Base-by-base conservation (phyloP, 345 rosid species). In the Dovyalis caffra region DNA sequence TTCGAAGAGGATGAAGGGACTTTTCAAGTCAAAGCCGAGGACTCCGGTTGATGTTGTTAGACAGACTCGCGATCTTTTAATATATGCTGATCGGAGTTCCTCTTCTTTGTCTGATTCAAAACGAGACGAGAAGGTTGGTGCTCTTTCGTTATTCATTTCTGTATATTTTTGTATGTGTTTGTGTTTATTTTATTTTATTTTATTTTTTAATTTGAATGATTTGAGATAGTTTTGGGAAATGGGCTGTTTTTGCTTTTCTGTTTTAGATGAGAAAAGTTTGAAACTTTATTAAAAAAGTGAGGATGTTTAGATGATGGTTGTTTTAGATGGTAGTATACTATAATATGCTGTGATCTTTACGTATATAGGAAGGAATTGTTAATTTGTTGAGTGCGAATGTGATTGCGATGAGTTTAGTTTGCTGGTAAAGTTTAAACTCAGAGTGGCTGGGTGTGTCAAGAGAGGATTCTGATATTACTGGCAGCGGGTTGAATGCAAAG, bases 11-110 rank as follows among this genome's bases (percentile, higher is more conserved):
- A 90, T 91, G 98, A 95, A 95, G 78, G 93, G 96, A 0, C 85
- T 91, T 31, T 92, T 95, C 85, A 95, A 95, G 83, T 83, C 90
- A 21, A 95, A 92, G 85, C 93, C 97, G 14, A 95, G 97, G 1
- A 92, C 98, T 66, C 98, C 97, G 0, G 84, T 79, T 60, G 99
- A 95, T 68, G 77, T 89, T 75, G 96, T 95, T 40, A 89, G 93
- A 12, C 98, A 95, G 67, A 87, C 97, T 11, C 97, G 96, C 74
- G 96, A 95, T 84, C 93, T 95, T 69, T 97, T 95, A 51, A 83
- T 83, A 67, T 91, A 72, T 37, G 87, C 77, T 28, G 84, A 85
- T 45, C 65, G 38, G 61, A 28, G 56, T 35, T 68, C 77, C 18
- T 61, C 76, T 29, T 35, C 53, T 20, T 68, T 74, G 29, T 67